These are phyloP conservation scores for Candida andamanensis DNA, from an alignment of 805 yeast genomes.

Conservation along the genomic window DNA sequence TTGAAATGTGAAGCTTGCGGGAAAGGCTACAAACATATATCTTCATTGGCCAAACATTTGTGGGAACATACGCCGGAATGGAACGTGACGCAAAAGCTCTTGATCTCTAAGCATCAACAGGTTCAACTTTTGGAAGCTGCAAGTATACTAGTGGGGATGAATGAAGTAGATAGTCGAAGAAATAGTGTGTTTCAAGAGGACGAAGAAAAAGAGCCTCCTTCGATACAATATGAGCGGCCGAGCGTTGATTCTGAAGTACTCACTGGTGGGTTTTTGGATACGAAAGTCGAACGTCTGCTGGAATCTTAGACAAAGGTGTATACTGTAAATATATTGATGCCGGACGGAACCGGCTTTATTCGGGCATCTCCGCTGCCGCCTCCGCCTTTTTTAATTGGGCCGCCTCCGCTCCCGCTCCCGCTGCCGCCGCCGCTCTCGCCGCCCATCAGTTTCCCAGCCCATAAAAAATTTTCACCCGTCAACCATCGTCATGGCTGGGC, in stretches of 20 bases:
- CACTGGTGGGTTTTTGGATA: no score
- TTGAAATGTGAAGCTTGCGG: conserved; percentile 88
- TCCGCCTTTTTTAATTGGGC: no score
- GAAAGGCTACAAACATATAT: conserved; percentile 83
- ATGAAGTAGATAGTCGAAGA: conserved; percentile 9
- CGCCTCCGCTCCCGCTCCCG: not conserved
- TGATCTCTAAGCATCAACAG: conserved; percentile 84
- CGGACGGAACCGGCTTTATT: no score
- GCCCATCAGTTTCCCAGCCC: conserved; percentile 3
- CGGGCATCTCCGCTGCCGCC: no score
- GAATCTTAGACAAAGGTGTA: no score
- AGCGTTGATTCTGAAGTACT: no score
- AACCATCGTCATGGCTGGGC: conserved; percentile 5
- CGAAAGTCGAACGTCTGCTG: no score
- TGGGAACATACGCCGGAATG: conserved; percentile 97
- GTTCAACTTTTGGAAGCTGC: conserved; percentile 79
- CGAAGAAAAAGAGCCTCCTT: no score
- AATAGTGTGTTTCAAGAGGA: conserved; percentile 12
- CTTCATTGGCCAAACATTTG: conserved; percentile 80
- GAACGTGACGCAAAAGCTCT: conserved; percentile 76
- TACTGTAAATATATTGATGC: no score
- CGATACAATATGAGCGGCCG: no score
- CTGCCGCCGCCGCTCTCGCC: conserved; percentile 8
- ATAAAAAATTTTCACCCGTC: no score
- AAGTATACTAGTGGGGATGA: conserved; percentile 69